Conservation (phyloP, 2,329 filamentous ascomycete species). For the Paraphaeosphaeria sporulosa region DNA sequence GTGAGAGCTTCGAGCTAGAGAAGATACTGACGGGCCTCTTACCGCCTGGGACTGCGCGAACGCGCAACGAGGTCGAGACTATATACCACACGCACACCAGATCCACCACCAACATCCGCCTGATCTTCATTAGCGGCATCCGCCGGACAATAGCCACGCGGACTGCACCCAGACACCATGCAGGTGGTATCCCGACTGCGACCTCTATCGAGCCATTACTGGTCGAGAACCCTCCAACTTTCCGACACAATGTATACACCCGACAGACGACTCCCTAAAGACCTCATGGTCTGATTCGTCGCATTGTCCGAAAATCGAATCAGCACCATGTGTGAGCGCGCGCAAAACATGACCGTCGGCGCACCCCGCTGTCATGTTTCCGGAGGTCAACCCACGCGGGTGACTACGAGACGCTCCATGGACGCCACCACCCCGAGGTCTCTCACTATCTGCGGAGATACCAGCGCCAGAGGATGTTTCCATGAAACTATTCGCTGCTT, state of each 20-base stretch:
- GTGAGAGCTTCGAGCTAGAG: slow-evolving; percentile 4
- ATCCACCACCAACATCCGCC: not conserved
- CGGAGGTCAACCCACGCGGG: not conserved
- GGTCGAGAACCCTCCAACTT: not conserved
- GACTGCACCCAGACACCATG: not conserved
- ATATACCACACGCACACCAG: not conserved
- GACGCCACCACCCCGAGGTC: not conserved
- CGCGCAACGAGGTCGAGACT: not conserved
- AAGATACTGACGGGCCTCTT: not conserved
- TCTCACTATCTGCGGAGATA: no score
- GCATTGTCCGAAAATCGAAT: not conserved
- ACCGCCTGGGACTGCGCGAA: no score
- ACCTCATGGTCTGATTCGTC: not conserved
- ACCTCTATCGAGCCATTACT: not conserved
- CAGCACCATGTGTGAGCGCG: not conserved
- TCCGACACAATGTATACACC: not conserved
- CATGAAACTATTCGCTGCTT: no score
- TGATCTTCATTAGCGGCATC: not conserved
- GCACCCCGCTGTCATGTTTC: slow-evolving; percentile 2
- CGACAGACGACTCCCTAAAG: no score
- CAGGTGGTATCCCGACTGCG: not conserved
- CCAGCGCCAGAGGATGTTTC: no score
- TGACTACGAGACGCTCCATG: no score
- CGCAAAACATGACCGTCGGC: not conserved
- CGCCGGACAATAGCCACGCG: not conserved